These are phyloP conservation scores for Purpureocillium lavendulum DNA, from an alignment of 2,329 filamentous ascomycete genomes.

Conservation along the genomic window DNA sequence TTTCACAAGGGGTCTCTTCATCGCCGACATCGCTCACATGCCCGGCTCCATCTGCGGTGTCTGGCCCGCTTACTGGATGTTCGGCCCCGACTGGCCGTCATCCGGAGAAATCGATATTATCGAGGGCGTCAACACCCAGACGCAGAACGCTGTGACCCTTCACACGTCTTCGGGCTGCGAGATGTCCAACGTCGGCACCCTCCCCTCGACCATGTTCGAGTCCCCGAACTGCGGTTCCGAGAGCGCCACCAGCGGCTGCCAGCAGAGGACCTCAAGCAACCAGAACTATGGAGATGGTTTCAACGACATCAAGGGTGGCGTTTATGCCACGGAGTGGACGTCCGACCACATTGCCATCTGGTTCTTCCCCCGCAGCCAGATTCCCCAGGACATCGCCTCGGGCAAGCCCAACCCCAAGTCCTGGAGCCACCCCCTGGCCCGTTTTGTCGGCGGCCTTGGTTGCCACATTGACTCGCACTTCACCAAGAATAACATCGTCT, in stretches of 20 bases:
- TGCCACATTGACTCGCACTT: conserved; percentile 70
- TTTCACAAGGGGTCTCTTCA: conserved; percentile 62
- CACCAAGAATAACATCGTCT: conserved; percentile 63
- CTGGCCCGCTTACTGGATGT: conserved; percentile 68
- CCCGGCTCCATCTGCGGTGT: conserved; percentile 62
- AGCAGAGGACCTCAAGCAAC: conserved; percentile 40
- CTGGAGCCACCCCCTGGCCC: conserved; percentile 64
- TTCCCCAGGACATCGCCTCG: conserved; percentile 55
- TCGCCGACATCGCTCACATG: conserved; percentile 69
- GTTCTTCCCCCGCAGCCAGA: conserved; percentile 64
- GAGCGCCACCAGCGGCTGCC: conserved; percentile 50
- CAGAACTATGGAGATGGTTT: conserved; percentile 60
- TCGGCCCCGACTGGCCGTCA: conserved; percentile 62
- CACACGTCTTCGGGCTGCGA: conserved; percentile 56
- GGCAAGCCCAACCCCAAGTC: conserved; percentile 52
- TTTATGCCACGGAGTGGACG: conserved; percentile 74
- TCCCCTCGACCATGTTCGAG: conserved; percentile 36
- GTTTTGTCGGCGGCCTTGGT: conserved; percentile 54
- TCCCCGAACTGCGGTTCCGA: conserved; percentile 48
- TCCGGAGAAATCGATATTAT: conserved; percentile 74
- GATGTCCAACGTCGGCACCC: conserved; percentile 40
- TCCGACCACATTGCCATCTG: conserved; percentile 63
- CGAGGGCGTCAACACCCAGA: conserved; percentile 62
- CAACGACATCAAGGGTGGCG: conserved; percentile 60
- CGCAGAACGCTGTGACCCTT: conserved; percentile 54